A percentile compares a stretch with the other conserved stretches of the same genome.
These are phyloP conservation scores for Aspergillus arachidicola DNA, from an alignment of 2,329 filamentous ascomycete species.

Conservation along the genomic window DNA sequence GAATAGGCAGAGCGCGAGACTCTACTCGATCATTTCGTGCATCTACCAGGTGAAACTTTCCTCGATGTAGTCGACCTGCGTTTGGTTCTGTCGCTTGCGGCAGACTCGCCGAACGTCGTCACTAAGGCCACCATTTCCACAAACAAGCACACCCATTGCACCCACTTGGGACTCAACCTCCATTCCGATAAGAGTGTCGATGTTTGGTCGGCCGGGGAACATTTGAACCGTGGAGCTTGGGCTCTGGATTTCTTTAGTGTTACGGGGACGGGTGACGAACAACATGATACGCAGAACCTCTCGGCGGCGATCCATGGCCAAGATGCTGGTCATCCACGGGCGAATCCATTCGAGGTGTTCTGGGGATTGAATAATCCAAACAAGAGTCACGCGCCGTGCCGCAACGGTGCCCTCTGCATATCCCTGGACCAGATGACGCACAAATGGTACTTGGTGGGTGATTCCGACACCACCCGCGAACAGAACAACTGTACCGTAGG, in stretches of 20 bases:
- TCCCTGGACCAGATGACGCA: constrained; percentile 73
- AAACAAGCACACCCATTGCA: constrained; percentile 84
- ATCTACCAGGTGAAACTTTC: constrained; percentile 66
- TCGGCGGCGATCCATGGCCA: constrained; percentile 76
- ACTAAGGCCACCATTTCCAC: constrained; percentile 72
- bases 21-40: neutral
- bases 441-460: constrained; percentile 89
- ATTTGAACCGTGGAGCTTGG: constrained; percentile 82
- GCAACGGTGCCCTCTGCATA: constrained; percentile 73
- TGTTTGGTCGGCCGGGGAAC: constrained; percentile 85
- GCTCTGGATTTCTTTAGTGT: constrained; percentile 77
- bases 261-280: constrained; percentile 86
- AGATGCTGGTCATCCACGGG: constrained; percentile 77
- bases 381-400: constrained; percentile 76
- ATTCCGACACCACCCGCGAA: constrained; percentile 94
- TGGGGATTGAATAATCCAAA: constrained; percentile 91
- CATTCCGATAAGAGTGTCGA: constrained; percentile 74
- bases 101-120: constrained; percentile 75
- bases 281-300: constrained; percentile 84
- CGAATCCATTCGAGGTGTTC: constrained; percentile 92
- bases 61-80: constrained; percentile 73
- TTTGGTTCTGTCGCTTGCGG: constrained; percentile 61
- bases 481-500: constrained; percentile 87
- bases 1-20: neutral
- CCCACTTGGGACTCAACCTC: constrained; percentile 82